phyloP scores from a whole-genome alignment of 352 stramenopile genomes.

The Thalassiosira ordinaria region DNA sequence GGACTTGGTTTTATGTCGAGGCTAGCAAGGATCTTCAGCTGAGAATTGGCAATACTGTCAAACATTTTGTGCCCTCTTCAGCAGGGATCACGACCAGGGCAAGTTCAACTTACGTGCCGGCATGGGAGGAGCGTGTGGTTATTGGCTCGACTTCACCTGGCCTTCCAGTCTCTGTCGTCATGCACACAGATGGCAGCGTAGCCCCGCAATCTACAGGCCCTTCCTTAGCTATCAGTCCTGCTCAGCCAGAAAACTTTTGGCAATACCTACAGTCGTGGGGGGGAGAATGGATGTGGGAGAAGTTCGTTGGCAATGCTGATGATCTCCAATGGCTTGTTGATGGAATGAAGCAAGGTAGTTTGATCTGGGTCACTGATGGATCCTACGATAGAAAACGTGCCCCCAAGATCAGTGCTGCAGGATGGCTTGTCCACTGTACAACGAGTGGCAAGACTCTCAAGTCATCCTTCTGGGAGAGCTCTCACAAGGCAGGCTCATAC shows the following conservation, averaged over 20 bases:
- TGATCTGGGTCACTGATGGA: constrained; percentile 27
- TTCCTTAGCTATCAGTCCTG: not conserved
- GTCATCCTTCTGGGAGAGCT: constrained; percentile 10
- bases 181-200: not conserved
- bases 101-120: too few relatives aligned
- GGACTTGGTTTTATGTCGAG: constrained; percentile 5
- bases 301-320: not conserved
- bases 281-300: constrained; percentile 14
- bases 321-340: not conserved
- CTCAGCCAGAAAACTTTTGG: not conserved
- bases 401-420: constrained; percentile 6
- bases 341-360: not conserved
- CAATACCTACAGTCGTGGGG: not conserved
- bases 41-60: too few relatives aligned
- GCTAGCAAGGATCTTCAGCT: too few relatives aligned
- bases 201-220: not conserved
- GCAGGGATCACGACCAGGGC: too few relatives aligned
- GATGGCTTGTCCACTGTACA: constrained; percentile 13
- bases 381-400: constrained; percentile 14
- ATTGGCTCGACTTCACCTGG: too few relatives aligned
- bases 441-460: not conserved
- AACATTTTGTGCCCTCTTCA: not conserved
- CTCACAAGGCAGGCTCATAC: constrained; percentile 2
- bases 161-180: too few relatives aligned
- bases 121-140: too few relatives aligned